A percentile compares a stretch with the other conserved stretches of the same genome.
Evolutionary conservation across 1,139 yeast species (phyloP).

Genomic region (Yamadazyma sp.): DNA sequence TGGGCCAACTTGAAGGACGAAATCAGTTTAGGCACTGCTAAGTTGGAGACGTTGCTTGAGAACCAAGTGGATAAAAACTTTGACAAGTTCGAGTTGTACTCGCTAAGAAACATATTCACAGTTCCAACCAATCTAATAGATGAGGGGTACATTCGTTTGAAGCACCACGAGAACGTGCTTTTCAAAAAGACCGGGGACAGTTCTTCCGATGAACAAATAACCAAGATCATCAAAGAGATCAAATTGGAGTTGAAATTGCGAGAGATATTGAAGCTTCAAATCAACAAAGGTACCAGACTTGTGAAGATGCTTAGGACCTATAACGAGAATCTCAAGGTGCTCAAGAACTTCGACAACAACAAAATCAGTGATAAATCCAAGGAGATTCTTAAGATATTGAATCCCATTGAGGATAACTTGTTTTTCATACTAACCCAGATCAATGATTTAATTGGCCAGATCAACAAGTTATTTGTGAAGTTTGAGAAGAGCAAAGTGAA

Average conservation of each 20-base stretch:
- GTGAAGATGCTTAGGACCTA: constrained; percentile 31
- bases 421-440: constrained; percentile 45
- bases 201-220: constrained; percentile 33
- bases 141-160: constrained; percentile 65
- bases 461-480: constrained; percentile 32
- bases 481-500: constrained; percentile 22
- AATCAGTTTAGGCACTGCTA: constrained; percentile 74
- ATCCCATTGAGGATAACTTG: constrained; percentile 56
- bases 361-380: constrained; percentile 26
- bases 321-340: constrained; percentile 28
- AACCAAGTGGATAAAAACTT: constrained; percentile 79
- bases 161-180: constrained; percentile 64
- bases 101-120: constrained; percentile 71
- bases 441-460: constrained; percentile 39
- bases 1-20: constrained; percentile 39
- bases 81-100: constrained; percentile 83
- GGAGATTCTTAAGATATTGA: constrained; percentile 35
- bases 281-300: constrained; percentile 38
- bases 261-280: constrained; percentile 39
- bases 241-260: constrained; percentile 45
- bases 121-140: constrained; percentile 69
- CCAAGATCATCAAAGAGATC: constrained; percentile 40
- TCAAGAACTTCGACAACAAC: constrained; percentile 20
- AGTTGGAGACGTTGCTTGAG: constrained; percentile 75
- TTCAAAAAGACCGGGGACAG: constrained; percentile 19